Conservation (phyloP, 106 monocot genomes). For the Phalaenopsis aphrodite region DNA sequence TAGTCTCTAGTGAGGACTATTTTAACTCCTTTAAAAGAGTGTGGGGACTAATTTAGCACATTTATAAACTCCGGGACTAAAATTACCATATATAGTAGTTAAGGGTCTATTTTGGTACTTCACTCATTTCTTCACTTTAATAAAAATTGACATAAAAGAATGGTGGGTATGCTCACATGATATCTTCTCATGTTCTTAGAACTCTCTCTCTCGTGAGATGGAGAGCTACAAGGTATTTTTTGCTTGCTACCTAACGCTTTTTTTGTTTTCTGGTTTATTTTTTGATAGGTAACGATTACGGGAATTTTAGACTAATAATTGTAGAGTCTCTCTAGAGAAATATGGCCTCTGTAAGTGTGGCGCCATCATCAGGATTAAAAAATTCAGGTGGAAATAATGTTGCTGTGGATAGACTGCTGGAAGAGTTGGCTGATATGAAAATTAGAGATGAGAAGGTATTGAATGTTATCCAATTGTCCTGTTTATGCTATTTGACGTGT, state of each 20-base stretch:
- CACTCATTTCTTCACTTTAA: too few species aligned
- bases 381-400: slow-evolving; percentile 7
- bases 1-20: too few species aligned
- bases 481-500: background rate
- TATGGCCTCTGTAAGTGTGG: slow-evolving; percentile 24
- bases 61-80: too few species aligned
- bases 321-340: background rate
- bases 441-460: slow-evolving; percentile 35
- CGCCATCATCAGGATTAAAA: slow-evolving; percentile 16
- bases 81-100: too few species aligned
- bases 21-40: too few species aligned
- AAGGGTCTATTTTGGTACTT: too few species aligned
- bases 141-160: too few species aligned
- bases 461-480: background rate
- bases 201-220: too few species aligned
- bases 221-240: too few species aligned
- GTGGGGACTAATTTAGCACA: too few species aligned
- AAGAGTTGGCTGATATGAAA: slow-evolving; percentile 32
- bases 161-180: background rate
- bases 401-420: slow-evolving; percentile 17
- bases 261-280: background rate
- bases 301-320: background rate
- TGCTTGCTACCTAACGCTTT: too few species aligned
- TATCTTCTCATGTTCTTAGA: background rate
- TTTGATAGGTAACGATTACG: slow-evolving; percentile 3